phyloP scores from a whole-genome alignment of 331 rosid species.

The Pyracantha coccinea region DNA sequence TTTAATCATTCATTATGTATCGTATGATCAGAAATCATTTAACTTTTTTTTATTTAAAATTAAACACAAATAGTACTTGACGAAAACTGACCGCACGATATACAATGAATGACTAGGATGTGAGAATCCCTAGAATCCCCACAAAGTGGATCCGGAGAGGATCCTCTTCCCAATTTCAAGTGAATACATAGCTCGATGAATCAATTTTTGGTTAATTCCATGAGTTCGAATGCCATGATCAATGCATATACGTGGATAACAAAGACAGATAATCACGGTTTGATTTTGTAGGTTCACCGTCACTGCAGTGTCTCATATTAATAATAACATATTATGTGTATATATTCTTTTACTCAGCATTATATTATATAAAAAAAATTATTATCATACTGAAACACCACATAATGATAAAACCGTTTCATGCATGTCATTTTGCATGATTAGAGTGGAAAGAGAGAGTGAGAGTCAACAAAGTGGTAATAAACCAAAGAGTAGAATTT shows the following conservation, averaged over 20 bases:
- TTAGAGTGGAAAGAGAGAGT: background rate
- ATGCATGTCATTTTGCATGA: background rate
- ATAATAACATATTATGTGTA: no score
- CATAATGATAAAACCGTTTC: no score
- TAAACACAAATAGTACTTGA: no score
- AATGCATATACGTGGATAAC: background rate
- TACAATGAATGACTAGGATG: fast-evolving
- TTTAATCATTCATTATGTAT: fast-evolving
- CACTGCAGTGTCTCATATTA: no score
- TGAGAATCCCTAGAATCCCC: fast-evolving
- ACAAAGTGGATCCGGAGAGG: no score
- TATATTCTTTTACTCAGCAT: no score
- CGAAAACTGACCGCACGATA: no score
- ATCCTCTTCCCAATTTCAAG: no score
- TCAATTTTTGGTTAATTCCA: background rate
- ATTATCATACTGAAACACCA: fast-evolving
- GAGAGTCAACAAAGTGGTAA: background rate
- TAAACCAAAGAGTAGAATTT: background rate
- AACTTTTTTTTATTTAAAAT: no score
- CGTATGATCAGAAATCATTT: fast-evolving
- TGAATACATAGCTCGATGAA: constrained; percentile 16
- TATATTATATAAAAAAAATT: no score
- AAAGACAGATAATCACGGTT: background rate
- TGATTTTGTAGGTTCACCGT: no score
- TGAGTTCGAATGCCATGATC: constrained; percentile 34